A percentile compares a stretch with the other conserved stretches of the same genome.
These are phyloP conservation scores for Gleditsia sinensis DNA, from an alignment of 306 rosid species.

Conservation along the genomic window DNA sequence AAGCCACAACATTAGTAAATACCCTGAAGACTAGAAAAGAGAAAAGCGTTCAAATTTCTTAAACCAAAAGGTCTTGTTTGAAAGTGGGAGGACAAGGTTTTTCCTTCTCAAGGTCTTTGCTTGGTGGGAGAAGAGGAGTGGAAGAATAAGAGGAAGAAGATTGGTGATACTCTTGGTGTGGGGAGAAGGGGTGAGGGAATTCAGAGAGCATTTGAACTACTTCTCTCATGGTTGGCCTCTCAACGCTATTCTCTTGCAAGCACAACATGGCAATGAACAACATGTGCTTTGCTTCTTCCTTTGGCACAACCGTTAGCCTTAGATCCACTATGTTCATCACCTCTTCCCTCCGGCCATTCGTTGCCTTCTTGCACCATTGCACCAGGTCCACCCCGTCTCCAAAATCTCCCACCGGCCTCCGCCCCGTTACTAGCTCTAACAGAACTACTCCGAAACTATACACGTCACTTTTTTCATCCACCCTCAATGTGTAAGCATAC, in stretches of 20 bases:
- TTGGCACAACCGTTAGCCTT: conserved; percentile 48
- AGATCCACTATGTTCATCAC: conserved; percentile 51
- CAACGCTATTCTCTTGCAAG: conserved; percentile 70
- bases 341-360: conserved; percentile 50
- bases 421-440: conserved; percentile 71
- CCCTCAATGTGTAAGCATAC: conserved; percentile 81
- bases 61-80: conserved; percentile 59
- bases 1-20: conserved; percentile 32
- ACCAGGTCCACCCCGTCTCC: conserved; percentile 78
- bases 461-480: conserved; percentile 86
- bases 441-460: conserved; percentile 80
- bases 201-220: conserved; percentile 89
- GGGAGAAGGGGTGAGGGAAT: conserved; percentile 45
- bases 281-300: conserved; percentile 75
- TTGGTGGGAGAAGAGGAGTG: conserved; percentile 17
- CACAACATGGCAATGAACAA: conserved; percentile 72
- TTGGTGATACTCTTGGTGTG: background rate
- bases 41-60: background rate
- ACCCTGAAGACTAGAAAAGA: conserved; percentile 1
- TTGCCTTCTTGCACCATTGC: conserved; percentile 70
- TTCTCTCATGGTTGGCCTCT: conserved; percentile 91
- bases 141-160: background rate
- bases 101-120: conserved; percentile 27
- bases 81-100: conserved; percentile 39
- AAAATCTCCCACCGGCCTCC: conserved; percentile 75